Evolutionary conservation across 768 basidiomycete genomes (phyloP), one percentile per base, ranked within the genome.

Genomic region (Pisolithus microcarpus): DNA sequence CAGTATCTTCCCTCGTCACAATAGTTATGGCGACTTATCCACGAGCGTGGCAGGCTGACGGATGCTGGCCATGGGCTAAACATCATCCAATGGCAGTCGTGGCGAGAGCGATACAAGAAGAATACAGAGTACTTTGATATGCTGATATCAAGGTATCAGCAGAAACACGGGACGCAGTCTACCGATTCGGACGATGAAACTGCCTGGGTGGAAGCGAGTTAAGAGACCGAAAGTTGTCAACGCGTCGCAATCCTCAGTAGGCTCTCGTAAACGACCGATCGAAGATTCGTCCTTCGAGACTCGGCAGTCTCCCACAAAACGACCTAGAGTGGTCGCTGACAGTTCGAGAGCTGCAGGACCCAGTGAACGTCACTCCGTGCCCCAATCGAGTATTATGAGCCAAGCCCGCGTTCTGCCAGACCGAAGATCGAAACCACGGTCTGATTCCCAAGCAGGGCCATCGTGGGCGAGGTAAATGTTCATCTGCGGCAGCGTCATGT

Each of bases 91-190:
- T 79, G 72, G 78, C 70, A 72, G n/a, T 81, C 81, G 4, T 85
- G 84, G 84, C 75, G 80, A 21, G 74, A 79, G 43, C 72, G 75
- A n/a, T 85, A 85, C 56, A 67, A 60, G 53, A 78, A 70, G 54
- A 69, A 83, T 45, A 46, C 68, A 37, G 56, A 31, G 0, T 21
- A 55, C 0, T 82, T 80, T 47, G 73, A 84, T 52, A 24, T 9
- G 2, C 46, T 43, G n/a, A 82, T 84, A 37, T 55, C 46, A 36
- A 58, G 40, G 8, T 75, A 75, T 51, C 74, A 74, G 49, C 49
- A 54, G 51, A 70, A 69, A 48, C 58, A 74, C 7, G 13, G 9
- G 24, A 30, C 28, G 26, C 43, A 8, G 7, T 7, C 43, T 6
- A 26, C 16, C 23, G 15, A 28, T 30, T 24, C 43, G 4, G 19